Base-by-base conservation (phyloP, 2,329 filamentous ascomycete genomes). In the Fusarium albidum region DNA sequence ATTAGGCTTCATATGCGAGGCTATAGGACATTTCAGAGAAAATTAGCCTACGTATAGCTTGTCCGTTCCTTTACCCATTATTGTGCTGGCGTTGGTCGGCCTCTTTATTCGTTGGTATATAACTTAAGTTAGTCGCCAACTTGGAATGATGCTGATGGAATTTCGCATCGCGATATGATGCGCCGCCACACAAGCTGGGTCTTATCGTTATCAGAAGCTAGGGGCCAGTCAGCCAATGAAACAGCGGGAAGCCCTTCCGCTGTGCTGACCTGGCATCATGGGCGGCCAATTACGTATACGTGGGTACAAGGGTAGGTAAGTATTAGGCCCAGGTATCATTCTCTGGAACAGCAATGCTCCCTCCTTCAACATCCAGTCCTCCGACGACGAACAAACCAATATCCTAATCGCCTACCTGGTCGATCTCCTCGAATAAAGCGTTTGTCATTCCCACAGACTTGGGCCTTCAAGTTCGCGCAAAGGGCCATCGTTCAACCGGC, bases 51-150 rank as follows among this genome's bases (percentile, higher is more conserved):
- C 75, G 52, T 77, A 79, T 56, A 79, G 72, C 53, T 79, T 79
- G 60, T 79, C 76, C 10, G 76, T 79, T 61, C 77, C 76, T 62
- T 76, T 76, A 1, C 74, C 74, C 74, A 76, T 76, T 49, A 43
- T 67, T 57, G 53, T 38, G 58, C 25, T 51, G 34, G n/a, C 29
- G 21, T 21, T 21, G 21, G 21, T 21, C 21, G 21, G 7, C 21
- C 21, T 21, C 21, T 21, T 21, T 21, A 21, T 21, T 14, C 21
- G 27, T 39, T 31, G 26, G 21, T 21, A 29, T n/a, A 18, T 21
- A 12, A n/a, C n/a, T n/a, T n/a, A n/a, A n/a, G n/a, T n/a, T n/a
- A n/a, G n/a, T n/a, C 14, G 35, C n/a, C 31, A 37, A 29, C 42
- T 28, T 43, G 25, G 53, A 44, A 51, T 37, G 45, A 52, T 54